phyloP scores from a whole-genome alignment of 2,329 filamentous ascomycete genomes.

The Thermoascus crustaceus region DNA sequence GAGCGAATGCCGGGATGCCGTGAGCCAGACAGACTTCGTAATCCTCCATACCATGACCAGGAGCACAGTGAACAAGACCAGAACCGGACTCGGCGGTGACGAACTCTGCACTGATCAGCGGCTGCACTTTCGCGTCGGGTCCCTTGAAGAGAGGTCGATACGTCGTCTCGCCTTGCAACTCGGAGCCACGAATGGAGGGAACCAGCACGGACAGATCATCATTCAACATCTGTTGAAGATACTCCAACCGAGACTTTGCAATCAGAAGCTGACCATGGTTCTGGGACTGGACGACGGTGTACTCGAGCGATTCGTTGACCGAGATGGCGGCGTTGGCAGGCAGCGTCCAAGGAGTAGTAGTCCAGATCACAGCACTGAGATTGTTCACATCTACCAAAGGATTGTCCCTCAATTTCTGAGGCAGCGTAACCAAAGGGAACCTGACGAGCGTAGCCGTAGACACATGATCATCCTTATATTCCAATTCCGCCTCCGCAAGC shows the following conservation, averaged over 20 bases:
- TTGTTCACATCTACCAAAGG: conserved; percentile 37
- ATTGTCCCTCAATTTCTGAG: conserved; percentile 36
- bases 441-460: conserved; percentile 60
- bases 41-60: conserved; percentile 94
- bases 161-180: conserved; percentile 53
- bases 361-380: conserved; percentile 88
- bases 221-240: conserved; percentile 44
- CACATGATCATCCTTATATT: conserved; percentile 55
- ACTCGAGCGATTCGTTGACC: conserved; percentile 65
- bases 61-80: conserved; percentile 88
- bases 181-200: conserved; percentile 53
- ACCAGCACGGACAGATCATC: conserved; percentile 45
- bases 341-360: conserved; percentile 94
- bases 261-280: conserved; percentile 58
- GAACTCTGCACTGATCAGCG: conserved; percentile 76
- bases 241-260: conserved; percentile 60
- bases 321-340: conserved; percentile 89
- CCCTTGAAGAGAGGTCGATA: conserved; percentile 67
- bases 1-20: conserved; percentile 68
- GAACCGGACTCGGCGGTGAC: conserved; percentile 86
- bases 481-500: conserved; percentile 56
- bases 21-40: conserved; percentile 70
- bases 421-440: conserved; percentile 56
- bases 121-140: conserved; percentile 49
- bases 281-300: conserved; percentile 56